phyloP scores from a whole-genome alignment of 2,329 filamentous ascomycete genomes.

The Aspergillus texensis region DNA sequence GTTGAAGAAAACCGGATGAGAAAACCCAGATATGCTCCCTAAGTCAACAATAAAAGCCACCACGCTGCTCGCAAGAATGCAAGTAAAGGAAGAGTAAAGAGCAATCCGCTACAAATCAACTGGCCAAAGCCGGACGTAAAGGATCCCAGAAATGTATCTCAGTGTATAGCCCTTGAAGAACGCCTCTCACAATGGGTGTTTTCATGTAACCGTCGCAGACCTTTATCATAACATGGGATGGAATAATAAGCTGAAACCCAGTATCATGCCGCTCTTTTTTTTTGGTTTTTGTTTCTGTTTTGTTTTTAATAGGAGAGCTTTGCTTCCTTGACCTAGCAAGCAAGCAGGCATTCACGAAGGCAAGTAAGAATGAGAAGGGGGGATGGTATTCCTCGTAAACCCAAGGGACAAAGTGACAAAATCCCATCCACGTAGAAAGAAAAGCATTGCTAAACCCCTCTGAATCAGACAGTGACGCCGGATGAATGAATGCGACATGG shows the following conservation, averaged over 20 bases:
- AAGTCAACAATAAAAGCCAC: conserved; percentile 1
- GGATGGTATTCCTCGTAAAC: not conserved
- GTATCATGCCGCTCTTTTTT: conserved; percentile 4
- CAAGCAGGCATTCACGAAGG: not conserved
- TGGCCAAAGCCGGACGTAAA: conserved; percentile 15
- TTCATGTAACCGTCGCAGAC: conserved; percentile 12
- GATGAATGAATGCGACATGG: conserved; percentile 28
- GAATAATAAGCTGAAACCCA: not conserved
- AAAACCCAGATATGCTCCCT: conserved; percentile 3
- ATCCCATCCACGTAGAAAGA: conserved; percentile 28
- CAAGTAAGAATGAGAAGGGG: not conserved
- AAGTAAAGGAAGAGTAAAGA: conserved; percentile 9
- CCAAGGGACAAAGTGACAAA: conserved; percentile 10
- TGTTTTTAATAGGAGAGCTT: not conserved
- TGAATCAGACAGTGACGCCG: conserved; percentile 33
- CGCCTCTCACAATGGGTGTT: conserved; percentile 22
- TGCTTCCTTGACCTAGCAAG: not conserved
- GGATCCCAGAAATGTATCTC: conserved; percentile 25
- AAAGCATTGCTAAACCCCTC: conserved; percentile 30
- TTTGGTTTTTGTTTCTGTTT: not conserved
- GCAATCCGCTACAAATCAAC: conserved; percentile 20
- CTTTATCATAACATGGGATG: conserved; percentile 8
- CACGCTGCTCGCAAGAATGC: conserved; percentile 10
- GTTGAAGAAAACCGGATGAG: not conserved
- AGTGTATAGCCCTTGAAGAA: conserved; percentile 28